Base-by-base conservation (phyloP, 192 early-diverging fungal species). In the Endogone sp. region DNA sequence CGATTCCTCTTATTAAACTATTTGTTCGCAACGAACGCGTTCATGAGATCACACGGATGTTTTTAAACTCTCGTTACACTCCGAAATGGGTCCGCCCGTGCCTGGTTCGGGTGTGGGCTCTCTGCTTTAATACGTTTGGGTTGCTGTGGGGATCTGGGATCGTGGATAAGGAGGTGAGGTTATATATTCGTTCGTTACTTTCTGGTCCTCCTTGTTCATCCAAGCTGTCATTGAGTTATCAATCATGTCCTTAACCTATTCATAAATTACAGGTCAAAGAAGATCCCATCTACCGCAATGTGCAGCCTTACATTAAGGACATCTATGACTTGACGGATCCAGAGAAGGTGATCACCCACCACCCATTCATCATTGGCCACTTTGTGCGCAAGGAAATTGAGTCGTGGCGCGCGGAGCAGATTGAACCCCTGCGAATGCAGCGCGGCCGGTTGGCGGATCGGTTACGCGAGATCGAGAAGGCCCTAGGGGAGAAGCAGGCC, bases 331-430 rank as follows among this genome's bases (percentile, higher is more conserved):
- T 60, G 27, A 28, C 59, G 24, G 59, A 60, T 60, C 22, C 59
- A 23, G 59, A 60, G 22, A 60, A 60, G 21, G 64, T 65, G 2
- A 49, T 65, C 3, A 49, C 64, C 3, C 44, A 65, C 44, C 64
- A 65, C 6, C 64, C 64, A 2, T 65, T 56, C 64, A 65, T 65
- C 4, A 25, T 65, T 11, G 64, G 64, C 8, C 64, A 65, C 21
- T 65, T 44, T 27, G 64, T 65, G 3, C 64, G 64, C 8, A 25
- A 29, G 28, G 64, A 65, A 2, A 49, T 65, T 2, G 64, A 65
- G 44, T 3, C 13, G 3, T 65, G 64, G 64, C 64, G 64, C 28
- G 44, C 23, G 10, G 64, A 65, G 64, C 29, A 65, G 44, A 65
- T 44, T 11, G 24, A 25, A 44, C 29, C 29, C 11, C 29, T 65